Evolutionary conservation across 441 rosid species (phyloP).

Genomic region (Jatropha podagrica): DNA sequence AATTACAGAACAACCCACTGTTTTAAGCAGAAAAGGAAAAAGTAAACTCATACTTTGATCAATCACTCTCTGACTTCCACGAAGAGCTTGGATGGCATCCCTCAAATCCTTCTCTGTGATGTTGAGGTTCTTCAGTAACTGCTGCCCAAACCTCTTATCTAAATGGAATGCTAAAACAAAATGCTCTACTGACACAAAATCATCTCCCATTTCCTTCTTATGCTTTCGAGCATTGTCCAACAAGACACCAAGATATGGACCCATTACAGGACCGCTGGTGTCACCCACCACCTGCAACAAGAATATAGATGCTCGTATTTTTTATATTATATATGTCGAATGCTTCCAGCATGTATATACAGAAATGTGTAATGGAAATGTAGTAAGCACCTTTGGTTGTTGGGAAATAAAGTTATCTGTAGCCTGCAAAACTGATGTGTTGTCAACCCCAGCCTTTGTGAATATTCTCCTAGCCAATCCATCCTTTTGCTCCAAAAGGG

Average conservation of each 20-base stretch:
- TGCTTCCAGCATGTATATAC: not conserved
- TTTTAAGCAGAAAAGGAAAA: not conserved
- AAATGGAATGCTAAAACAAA: slow-evolving; percentile 60
- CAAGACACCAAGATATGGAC: slow-evolving; percentile 49
- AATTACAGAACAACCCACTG: not conserved
- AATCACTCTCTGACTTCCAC: slow-evolving; percentile 86
- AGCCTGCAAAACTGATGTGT: slow-evolving; percentile 66
- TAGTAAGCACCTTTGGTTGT: slow-evolving; percentile 64
- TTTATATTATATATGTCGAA: too few species aligned
- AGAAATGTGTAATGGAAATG: not conserved
- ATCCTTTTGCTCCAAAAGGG: slow-evolving; percentile 88
- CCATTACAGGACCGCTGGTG: slow-evolving; percentile 65
- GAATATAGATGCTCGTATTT: not conserved
- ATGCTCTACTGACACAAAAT: slow-evolving; percentile 78
- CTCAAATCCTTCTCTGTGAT: slow-evolving; percentile 61
- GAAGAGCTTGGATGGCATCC: slow-evolving; percentile 70
- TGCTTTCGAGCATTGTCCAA: slow-evolving; percentile 59
- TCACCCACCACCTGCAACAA: slow-evolving; percentile 56
- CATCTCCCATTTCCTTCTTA: slow-evolving; percentile 80
- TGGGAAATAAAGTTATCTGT: slow-evolving; percentile 58
- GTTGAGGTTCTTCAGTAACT: slow-evolving; percentile 51
- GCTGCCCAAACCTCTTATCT: slow-evolving; percentile 75
- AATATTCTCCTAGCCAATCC: slow-evolving; percentile 82
- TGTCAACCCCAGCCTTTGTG: slow-evolving; percentile 72
- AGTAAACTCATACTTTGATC: slow-evolving; percentile 61